Evolutionary conservation across 2,329 filamentous ascomycete genomes (phyloP).

Genomic region (Colletotrichum orchidophilum): DNA sequence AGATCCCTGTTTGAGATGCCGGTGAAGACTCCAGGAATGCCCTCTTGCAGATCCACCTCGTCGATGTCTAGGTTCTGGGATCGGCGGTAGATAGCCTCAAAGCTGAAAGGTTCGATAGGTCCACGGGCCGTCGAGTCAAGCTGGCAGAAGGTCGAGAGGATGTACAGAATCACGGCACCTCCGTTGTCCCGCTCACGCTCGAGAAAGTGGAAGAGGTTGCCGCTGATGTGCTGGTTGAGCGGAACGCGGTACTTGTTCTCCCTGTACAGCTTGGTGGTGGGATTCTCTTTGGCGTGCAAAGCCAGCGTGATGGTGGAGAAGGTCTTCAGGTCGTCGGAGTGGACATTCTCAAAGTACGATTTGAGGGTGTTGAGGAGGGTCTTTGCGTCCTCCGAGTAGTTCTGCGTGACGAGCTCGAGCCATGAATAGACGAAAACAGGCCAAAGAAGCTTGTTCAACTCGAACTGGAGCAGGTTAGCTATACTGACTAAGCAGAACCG

Average conservation of each 20-base stretch:
- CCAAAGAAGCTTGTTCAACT: conserved; percentile 89
- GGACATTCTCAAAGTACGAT: conserved; percentile 76
- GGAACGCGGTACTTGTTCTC: conserved; percentile 90
- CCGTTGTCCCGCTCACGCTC: conserved; percentile 87
- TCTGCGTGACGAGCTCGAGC: conserved; percentile 78
- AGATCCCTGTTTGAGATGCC: conserved; percentile 70
- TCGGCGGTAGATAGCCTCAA: conserved; percentile 67
- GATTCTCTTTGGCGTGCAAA: conserved; percentile 80
- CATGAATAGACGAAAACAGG: conserved; percentile 95
- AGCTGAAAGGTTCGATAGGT: conserved; percentile 71
- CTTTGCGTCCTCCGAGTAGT: conserved; percentile 77
- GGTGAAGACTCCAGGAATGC: conserved; percentile 70
- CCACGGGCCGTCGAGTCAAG: conserved; percentile 68
- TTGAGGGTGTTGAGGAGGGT: conserved; percentile 77
- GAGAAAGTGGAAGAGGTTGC: conserved; percentile 85
- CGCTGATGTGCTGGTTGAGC: conserved; percentile 85
- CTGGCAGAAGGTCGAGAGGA: conserved; percentile 71
- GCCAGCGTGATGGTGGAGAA: conserved; percentile 80
- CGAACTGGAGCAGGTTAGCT: conserved; percentile 65
- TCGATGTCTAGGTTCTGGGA: conserved; percentile 70
- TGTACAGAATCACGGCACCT: conserved; percentile 78
- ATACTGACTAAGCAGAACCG: neutral
- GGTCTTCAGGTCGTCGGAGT: conserved; percentile 80
- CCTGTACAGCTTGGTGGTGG: conserved; percentile 81
- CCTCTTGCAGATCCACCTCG: conserved; percentile 70